phyloP scores from a whole-genome alignment of 257 asterid species.

The Jasminum sambac region DNA sequence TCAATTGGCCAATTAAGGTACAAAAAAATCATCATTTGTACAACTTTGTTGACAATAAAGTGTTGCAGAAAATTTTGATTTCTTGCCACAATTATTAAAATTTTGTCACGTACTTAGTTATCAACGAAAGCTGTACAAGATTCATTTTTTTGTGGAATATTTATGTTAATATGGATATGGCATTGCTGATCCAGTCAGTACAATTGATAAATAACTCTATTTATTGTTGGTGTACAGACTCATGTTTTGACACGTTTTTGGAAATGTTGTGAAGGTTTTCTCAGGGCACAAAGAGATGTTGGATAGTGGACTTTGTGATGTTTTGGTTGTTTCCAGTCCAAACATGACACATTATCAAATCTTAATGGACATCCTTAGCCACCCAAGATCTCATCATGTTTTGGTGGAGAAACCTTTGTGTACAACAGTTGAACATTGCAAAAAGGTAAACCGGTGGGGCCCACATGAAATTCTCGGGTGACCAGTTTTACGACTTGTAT shows the following conservation, averaged over 20 bases:
- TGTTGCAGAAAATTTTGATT: too few relatives aligned
- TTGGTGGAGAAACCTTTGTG: constrained; percentile 97
- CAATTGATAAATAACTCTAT: too few relatives aligned
- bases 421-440: constrained; percentile 77
- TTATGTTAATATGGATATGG: too few relatives aligned
- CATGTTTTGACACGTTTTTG: background rate
- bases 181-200: too few relatives aligned
- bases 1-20: constrained; percentile 66
- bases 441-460: constrained; percentile 50
- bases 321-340: constrained; percentile 74
- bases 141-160: too few relatives aligned
- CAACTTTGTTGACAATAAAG: too few relatives aligned
- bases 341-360: constrained; percentile 94
- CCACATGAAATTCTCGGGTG: too few relatives aligned
- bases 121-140: too few relatives aligned
- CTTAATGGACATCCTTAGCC: constrained; percentile 69
- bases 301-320: constrained; percentile 77
- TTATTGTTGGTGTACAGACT: too few relatives aligned
- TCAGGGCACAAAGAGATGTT: constrained; percentile 69
- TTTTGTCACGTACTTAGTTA: too few relatives aligned
- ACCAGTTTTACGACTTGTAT: too few relatives aligned
- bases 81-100: too few relatives aligned
- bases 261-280: constrained; percentile 47
- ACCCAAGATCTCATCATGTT: constrained; percentile 80
- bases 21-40: background rate